These are phyloP conservation scores for Paracoccidioides brasiliensis DNA, from an alignment of 2,329 filamentous ascomycete genomes.

Conservation along the genomic window DNA sequence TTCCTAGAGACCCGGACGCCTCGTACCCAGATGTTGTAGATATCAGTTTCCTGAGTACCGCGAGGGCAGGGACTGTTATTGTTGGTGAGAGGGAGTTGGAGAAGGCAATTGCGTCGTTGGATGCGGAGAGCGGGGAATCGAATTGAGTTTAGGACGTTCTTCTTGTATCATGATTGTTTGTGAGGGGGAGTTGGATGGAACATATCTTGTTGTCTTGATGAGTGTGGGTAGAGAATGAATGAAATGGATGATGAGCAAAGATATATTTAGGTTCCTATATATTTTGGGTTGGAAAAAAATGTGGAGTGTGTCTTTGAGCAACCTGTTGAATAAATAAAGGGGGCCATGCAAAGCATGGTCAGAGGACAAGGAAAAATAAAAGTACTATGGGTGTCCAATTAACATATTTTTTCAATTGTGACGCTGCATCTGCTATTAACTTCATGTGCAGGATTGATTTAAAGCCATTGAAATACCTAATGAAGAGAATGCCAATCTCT, in stretches of 20 bases:
- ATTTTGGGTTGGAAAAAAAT: no score
- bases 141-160: neutral
- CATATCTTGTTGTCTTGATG: no score
- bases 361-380: no score
- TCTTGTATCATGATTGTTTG: neutral
- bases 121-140: constrained; percentile 12
- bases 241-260: no score
- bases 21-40: constrained; percentile 44
- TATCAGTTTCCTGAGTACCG: constrained; percentile 83
- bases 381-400: neutral
- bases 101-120: constrained; percentile 60
- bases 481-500: neutral
- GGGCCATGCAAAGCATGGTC: no score
- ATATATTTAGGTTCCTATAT: no score
- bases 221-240: no score
- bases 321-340: no score
- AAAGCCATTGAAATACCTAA: neutral
- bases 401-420: neutral
- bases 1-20: constrained; percentile 20
- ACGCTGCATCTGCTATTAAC: neutral
- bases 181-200: neutral
- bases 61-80: constrained; percentile 78
- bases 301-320: no score
- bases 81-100: constrained; percentile 60
- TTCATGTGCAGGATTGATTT: no score